Evolutionary conservation across 2,329 filamentous ascomycete species (phyloP), one percentile per base, ranked within the genome.

Genomic region (Aspergillus terreus): DNA sequence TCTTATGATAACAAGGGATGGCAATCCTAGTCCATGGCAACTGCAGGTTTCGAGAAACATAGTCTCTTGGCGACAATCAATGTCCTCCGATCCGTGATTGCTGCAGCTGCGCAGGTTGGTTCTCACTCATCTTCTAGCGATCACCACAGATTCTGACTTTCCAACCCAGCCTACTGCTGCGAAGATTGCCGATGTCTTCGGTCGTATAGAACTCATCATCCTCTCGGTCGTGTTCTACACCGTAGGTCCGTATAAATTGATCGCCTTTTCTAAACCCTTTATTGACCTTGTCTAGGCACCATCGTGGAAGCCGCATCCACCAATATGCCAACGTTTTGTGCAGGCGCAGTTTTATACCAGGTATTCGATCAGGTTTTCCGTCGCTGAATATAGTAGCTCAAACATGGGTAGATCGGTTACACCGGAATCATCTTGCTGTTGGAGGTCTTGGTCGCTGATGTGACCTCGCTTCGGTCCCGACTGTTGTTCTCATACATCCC

Each of bases 401-500:
- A 23, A 4, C 25, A 27, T 44, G 14, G 9, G 41, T 47, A 67
- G 73, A 73, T 86, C 38, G 84, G 84, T 45, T 86, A 84, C 62
- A 86, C 84, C 10, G 76, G 76, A 58, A 73, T 85, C 23, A 73
- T 84, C 15, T 70, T 87, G 11, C 73, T 87, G 1, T 75, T 86
- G 19, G 82, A 87, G 65, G 81, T 87, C 59, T 77, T 87, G 53
- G 73, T 87, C 43, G 83, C 78, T 42, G 84, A 87, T 58, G 76
- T 83, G 23, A 85, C 83, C 2, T 86, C 84, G 1, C 79, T 82
- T 6, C 78, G 82, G 12, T 76, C 81, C 10, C 82, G 84, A 61
- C 72, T 87, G 7, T 72, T 87, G 58, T 86, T 85, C 72, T 84
- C 80, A 44, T 87, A 84, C 61, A 71, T 86, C n/a, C 82, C 82